These are phyloP conservation scores for Metschnikowia lachancei DNA, from an alignment of 805 yeast species.

Conservation along the genomic window DNA sequence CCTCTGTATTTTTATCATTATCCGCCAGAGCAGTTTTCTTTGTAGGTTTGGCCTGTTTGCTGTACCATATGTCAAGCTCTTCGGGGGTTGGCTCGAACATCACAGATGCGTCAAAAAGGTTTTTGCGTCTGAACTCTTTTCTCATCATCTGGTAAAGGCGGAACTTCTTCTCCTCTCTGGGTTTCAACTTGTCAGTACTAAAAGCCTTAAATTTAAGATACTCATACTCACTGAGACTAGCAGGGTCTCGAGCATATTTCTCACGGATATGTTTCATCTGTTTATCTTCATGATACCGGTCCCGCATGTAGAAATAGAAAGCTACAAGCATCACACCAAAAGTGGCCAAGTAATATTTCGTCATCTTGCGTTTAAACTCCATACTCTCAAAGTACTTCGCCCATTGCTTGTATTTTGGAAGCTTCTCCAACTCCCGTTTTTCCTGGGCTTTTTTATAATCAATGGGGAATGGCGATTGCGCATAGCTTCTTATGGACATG, in stretches of 20 bases:
- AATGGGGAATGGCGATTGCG: slow-evolving; percentile 37
- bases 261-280: slow-evolving; percentile 46
- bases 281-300: slow-evolving; percentile 61
- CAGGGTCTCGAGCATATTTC: slow-evolving; percentile 37
- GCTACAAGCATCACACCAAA: slow-evolving; percentile 55
- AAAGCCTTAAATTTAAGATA: slow-evolving; percentile 58
- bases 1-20: slow-evolving; percentile 14
- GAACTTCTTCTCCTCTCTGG: slow-evolving; percentile 60
- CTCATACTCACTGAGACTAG: slow-evolving; percentile 58
- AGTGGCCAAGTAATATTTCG: slow-evolving; percentile 60
- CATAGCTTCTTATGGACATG: slow-evolving; percentile 9
- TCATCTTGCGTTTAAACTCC: slow-evolving; percentile 55
- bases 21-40: slow-evolving; percentile 27
- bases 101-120: slow-evolving; percentile 31
- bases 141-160: slow-evolving; percentile 57
- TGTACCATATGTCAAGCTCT: slow-evolving; percentile 43
- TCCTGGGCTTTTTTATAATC: slow-evolving; percentile 30
- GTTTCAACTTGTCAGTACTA: slow-evolving; percentile 54
- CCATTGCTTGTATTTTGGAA: slow-evolving; percentile 41
- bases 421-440: slow-evolving; percentile 26
- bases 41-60: slow-evolving; percentile 29
- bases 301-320: slow-evolving; percentile 65
- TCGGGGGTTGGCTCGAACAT: slow-evolving; percentile 43
- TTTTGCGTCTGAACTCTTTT: slow-evolving; percentile 41
- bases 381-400: slow-evolving; percentile 46